Percentiles rank a stretch among this genome's conserved stretches.
phyloP scores from a whole-genome alignment of 345 rosid genomes.

The Hibiscus tridactylites region DNA sequence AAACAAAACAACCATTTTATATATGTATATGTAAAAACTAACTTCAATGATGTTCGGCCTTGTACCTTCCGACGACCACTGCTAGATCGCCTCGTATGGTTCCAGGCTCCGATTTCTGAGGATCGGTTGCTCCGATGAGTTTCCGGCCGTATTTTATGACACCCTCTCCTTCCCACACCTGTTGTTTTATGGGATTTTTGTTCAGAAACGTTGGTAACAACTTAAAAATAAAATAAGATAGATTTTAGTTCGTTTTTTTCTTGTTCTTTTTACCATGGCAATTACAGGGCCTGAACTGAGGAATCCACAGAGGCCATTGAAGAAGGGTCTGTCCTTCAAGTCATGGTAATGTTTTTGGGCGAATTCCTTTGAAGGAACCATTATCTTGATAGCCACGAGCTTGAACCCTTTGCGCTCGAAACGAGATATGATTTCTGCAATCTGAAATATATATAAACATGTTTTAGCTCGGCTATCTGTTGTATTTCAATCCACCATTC shows the following conservation, averaged over 20 bases:
- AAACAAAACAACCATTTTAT: neutral
- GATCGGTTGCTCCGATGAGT: slow-evolving; percentile 95
- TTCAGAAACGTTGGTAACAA: neutral
- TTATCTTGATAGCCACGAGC: slow-evolving; percentile 80
- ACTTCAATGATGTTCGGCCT: neutral
- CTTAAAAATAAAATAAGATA: neutral
- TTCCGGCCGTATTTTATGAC: slow-evolving; percentile 86
- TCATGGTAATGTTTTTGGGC: slow-evolving; percentile 93
- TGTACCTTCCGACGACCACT: slow-evolving; percentile 84
- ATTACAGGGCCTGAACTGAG: slow-evolving; percentile 97
- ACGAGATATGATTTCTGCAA: slow-evolving; percentile 79
- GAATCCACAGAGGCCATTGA: slow-evolving; percentile 81
- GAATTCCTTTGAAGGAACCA: slow-evolving; percentile 74
- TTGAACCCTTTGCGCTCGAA: slow-evolving; percentile 97
- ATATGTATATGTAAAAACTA: neutral
- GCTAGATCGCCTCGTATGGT: slow-evolving; percentile 96
- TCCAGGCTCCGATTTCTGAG: slow-evolving; percentile 97
- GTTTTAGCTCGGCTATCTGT: neutral
- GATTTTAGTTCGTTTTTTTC: slow-evolving; percentile 2
- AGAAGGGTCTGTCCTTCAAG: slow-evolving; percentile 89
- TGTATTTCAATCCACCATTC: neutral
- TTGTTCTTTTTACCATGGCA: slow-evolving; percentile 52
- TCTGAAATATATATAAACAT: slow-evolving; percentile 29
- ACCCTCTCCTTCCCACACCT: slow-evolving; percentile 99
- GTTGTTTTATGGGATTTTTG: slow-evolving; percentile 17